These are phyloP conservation scores for Epichloe brachyelytri DNA, from an alignment of 2,329 filamentous ascomycete genomes.

Conservation along the genomic window DNA sequence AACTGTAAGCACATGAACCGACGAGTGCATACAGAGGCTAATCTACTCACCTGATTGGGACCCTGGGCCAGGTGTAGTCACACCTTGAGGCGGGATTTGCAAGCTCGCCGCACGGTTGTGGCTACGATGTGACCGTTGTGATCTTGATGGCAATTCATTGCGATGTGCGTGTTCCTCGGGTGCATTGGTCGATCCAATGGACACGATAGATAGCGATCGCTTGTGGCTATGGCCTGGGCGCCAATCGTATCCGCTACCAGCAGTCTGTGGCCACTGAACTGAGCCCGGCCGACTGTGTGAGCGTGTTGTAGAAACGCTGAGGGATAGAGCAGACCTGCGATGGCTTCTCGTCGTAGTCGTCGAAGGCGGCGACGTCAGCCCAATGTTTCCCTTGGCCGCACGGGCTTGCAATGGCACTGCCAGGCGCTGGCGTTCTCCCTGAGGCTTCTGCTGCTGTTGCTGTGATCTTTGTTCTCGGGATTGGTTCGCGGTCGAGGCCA, in stretches of 20 bases:
- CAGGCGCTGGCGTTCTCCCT: slow-evolving; percentile 22
- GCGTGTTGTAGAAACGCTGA: slow-evolving; percentile 38
- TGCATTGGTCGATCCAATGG: slow-evolving; percentile 47
- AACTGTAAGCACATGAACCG: neutral
- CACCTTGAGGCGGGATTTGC: slow-evolving; percentile 42
- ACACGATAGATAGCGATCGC: slow-evolving; percentile 71
- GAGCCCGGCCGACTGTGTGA: slow-evolving; percentile 34
- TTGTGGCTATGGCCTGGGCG: slow-evolving; percentile 48
- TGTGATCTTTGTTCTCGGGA: slow-evolving; percentile 12
- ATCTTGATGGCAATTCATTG: slow-evolving; percentile 27
- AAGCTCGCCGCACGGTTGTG: slow-evolving; percentile 73
- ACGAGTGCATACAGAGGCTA: neutral
- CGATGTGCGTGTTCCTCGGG: slow-evolving; percentile 33
- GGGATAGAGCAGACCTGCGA: slow-evolving; percentile 49
- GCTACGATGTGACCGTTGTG: slow-evolving; percentile 42
- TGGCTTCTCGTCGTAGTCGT: slow-evolving; percentile 39
- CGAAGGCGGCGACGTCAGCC: slow-evolving; percentile 32
- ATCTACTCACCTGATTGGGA: slow-evolving; percentile 24
- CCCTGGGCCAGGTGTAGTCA: slow-evolving; percentile 31
- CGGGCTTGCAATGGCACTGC: slow-evolving; percentile 31
- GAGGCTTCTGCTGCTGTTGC: slow-evolving; percentile 13
- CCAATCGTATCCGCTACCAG: slow-evolving; percentile 17
- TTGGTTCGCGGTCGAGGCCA: slow-evolving; percentile 36
- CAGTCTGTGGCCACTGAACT: slow-evolving; percentile 31
- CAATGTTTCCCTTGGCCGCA: slow-evolving; percentile 26